phyloP scores from a whole-genome alignment of 306 rosid genomes.

The Rubus parviflorus region DNA sequence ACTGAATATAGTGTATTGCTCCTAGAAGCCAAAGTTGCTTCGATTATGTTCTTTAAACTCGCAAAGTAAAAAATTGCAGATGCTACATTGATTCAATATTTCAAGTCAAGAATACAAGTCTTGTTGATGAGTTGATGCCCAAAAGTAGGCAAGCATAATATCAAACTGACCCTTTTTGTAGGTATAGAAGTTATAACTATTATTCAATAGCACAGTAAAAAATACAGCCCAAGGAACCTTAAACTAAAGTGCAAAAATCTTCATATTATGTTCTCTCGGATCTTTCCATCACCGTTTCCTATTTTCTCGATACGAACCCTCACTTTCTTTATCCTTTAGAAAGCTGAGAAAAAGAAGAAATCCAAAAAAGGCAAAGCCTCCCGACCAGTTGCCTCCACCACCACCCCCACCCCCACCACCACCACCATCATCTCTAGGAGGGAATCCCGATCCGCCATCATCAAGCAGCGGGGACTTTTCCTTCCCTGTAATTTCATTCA shows the following conservation, averaged over 20 bases:
- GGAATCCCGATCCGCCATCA: constrained; percentile 78
- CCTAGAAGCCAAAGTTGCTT: too few relatives aligned
- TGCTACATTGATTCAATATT: not conserved
- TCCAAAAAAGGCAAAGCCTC: constrained; percentile 96
- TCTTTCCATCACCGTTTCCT: constrained; percentile 54
- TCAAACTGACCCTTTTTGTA: not conserved
- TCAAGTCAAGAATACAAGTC: not conserved
- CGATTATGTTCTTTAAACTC: not conserved
- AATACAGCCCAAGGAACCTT: not conserved
- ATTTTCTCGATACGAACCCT: constrained; percentile 53
- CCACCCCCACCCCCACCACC: constrained; percentile 98
- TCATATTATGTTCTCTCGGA: not conserved
- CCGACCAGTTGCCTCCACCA: constrained; percentile 94
- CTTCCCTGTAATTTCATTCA: constrained; percentile 63
- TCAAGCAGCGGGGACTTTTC: constrained; percentile 87
- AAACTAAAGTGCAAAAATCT: not conserved
- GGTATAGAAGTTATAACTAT: not conserved
- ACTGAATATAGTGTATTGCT: too few relatives aligned
- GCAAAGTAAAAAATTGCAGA: not conserved
- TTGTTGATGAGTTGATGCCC: not conserved
- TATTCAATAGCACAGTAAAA: not conserved
- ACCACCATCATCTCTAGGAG: constrained; percentile 84
- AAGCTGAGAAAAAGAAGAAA: constrained; percentile 93
- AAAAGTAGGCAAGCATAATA: not conserved
- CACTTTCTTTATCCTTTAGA: constrained; percentile 83